A percentile compares a stretch with the other conserved stretches of the same genome.
These are phyloP conservation scores for Aspergillus wentii DNA, from an alignment of 495 filamentous ascomycete genomes.

Conservation along the genomic window DNA sequence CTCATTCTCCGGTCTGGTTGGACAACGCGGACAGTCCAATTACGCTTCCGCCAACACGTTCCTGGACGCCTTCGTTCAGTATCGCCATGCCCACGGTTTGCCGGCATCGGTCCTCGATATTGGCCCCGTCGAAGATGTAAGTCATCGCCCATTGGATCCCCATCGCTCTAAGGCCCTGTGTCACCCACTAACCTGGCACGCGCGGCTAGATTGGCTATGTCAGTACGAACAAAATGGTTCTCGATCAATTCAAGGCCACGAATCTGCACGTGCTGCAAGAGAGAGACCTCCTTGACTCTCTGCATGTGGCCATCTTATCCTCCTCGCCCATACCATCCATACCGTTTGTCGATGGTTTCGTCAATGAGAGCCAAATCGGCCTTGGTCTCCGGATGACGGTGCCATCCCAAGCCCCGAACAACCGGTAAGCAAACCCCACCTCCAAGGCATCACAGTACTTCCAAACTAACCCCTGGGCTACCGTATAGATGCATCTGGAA, in stretches of 20 bases:
- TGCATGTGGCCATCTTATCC: too few relatives aligned
- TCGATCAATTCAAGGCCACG: too few relatives aligned
- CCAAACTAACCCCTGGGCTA: too few relatives aligned
- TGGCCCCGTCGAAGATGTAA: slow-evolving; percentile 25
- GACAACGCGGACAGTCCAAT: slow-evolving; percentile 20
- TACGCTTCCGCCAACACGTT: slow-evolving; percentile 35
- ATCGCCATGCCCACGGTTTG: slow-evolving; percentile 20
- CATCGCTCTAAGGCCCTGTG: too few relatives aligned
- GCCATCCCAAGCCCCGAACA: slow-evolving; percentile 7
- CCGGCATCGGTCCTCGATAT: slow-evolving; percentile 25
- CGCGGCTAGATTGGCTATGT: not conserved
- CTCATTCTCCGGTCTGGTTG: slow-evolving; percentile 30
- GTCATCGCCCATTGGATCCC: too few relatives aligned
- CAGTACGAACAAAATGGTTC: not conserved
- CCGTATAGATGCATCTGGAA: slow-evolving; percentile 19
- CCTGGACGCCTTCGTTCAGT: slow-evolving; percentile 29
- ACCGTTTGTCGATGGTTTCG: too few relatives aligned
- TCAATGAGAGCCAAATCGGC: slow-evolving; percentile 7
- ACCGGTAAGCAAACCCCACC: too few relatives aligned
- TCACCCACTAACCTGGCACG: too few relatives aligned
- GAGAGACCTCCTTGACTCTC: too few relatives aligned
- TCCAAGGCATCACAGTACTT: too few relatives aligned
- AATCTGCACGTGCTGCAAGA: too few relatives aligned
- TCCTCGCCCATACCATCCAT: too few relatives aligned
- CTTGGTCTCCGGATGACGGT: slow-evolving; percentile 4